phyloP scores from a whole-genome alignment of 345 rosid genomes.

The Euphorbia peplus region DNA sequence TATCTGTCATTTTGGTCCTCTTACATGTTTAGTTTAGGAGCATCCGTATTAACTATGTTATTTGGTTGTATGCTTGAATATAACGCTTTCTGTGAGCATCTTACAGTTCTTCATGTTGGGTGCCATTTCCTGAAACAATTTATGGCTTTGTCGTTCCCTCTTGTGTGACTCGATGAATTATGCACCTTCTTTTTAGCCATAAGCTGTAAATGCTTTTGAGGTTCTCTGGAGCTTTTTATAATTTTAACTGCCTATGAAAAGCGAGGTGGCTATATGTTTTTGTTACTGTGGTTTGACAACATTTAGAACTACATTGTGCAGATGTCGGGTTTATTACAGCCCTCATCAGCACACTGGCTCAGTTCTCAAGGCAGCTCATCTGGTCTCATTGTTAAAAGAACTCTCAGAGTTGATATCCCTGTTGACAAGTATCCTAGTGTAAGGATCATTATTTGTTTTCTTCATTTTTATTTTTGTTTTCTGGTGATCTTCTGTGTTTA shows the following conservation, averaged over 20 bases:
- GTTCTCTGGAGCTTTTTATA: background rate
- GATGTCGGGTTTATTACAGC: conserved; percentile 59
- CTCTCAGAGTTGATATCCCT: conserved; percentile 95
- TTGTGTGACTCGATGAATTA: background rate
- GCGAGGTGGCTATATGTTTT: background rate
- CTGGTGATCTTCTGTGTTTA: background rate
- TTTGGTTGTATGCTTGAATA: conserved; percentile 12
- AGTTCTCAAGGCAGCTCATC: conserved; percentile 74
- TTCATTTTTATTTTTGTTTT: background rate
- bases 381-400: conserved; percentile 80
- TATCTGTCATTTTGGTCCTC: background rate
- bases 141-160: background rate
- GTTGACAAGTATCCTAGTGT: conserved; percentile 78
- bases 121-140: background rate
- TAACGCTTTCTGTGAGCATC: conserved; percentile 1
- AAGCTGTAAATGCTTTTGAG: conserved; percentile 1
- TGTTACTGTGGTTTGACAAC: conserved; percentile 25
- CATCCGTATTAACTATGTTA: conserved; percentile 5
- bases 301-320: conserved; percentile 40
- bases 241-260: conserved; percentile 2
- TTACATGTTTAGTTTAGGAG: background rate
- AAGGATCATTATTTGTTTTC: conserved; percentile 23
- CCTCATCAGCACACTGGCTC: conserved; percentile 72
- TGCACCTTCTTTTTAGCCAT: conserved; percentile 10
- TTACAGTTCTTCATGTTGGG: conserved; percentile 11